Percentiles rank a stretch among this genome's conserved stretches.
phyloP scores from a whole-genome alignment of 139 green algal genomes.

The Tetradesmus obliquus region DNA sequence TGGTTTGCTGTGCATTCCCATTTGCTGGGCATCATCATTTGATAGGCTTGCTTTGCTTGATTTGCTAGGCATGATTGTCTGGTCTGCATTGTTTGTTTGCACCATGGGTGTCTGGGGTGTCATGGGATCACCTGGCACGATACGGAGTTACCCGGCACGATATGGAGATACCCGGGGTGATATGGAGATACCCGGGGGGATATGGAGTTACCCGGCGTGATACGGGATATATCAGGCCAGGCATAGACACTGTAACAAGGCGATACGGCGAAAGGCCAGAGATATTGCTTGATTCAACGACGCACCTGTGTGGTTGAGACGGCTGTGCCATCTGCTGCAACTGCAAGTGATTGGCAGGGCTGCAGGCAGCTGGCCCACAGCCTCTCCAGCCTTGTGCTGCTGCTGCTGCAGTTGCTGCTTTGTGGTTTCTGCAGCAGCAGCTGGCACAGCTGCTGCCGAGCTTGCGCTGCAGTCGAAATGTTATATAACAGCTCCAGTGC shows the following conservation, averaged over 20 bases:
- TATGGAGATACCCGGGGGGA: no score
- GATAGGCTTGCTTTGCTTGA: no score
- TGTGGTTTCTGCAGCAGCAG: background rate
- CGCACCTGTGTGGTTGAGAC: background rate
- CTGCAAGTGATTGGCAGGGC: background rate
- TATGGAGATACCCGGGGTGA: no score
- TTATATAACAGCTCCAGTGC: constrained; percentile 19
- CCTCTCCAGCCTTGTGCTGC: background rate
- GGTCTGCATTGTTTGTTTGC: no score
- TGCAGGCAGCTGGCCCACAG: background rate
- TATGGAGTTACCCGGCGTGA: no score
- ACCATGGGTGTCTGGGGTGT: no score
- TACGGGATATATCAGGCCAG: no score
- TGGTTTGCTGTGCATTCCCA: background rate
- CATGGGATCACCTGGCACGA: no score
- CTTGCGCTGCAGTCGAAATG: background rate
- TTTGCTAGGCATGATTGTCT: no score
- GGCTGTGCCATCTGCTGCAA: background rate
- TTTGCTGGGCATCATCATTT: background rate
- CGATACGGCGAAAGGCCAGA: no score
- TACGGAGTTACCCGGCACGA: no score
- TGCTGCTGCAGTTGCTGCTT: background rate
- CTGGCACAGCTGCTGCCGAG: constrained; percentile 18
- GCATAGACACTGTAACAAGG: no score
- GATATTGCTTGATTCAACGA: background rate